phyloP scores from a whole-genome alignment of 2,329 filamentous ascomycete species.

The Alternaria arborescens region DNA sequence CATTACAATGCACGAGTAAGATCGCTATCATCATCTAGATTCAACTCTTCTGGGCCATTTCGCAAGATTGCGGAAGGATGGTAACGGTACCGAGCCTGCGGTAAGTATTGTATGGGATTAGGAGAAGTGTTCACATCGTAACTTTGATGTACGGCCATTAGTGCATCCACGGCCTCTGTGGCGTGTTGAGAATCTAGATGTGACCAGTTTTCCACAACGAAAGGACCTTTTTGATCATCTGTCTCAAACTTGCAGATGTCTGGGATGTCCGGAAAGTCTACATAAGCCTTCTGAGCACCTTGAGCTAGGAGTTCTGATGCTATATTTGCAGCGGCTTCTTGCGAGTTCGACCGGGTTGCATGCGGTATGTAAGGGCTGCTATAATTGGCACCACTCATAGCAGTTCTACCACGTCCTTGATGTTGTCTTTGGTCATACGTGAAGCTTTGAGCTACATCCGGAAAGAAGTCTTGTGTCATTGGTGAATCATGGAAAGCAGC shows the following conservation, averaged over 20 bases:
- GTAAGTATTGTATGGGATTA: neutral
- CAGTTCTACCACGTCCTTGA: neutral
- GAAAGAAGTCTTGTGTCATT: neutral
- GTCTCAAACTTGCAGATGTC: slow-evolving; percentile 1
- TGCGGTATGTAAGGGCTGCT: neutral
- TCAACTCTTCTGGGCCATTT: neutral
- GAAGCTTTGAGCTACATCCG: neutral
- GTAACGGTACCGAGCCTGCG: neutral
- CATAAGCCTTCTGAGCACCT: neutral
- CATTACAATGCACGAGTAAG: neutral
- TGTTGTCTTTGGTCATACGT: neutral
- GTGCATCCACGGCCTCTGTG: slow-evolving; percentile 4
- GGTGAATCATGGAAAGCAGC: neutral
- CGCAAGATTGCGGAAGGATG: neutral
- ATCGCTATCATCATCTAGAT: neutral
- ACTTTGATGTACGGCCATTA: slow-evolving; percentile 8
- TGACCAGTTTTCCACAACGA: neutral
- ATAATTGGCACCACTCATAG: neutral
- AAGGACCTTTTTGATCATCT: neutral
- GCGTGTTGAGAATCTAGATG: neutral
- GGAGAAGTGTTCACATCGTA: neutral
- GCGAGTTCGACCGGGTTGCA: neutral
- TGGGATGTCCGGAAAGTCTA: neutral
- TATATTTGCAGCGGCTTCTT: slow-evolving; percentile 4
- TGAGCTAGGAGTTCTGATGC: slow-evolving; percentile 3